Percentiles rank a stretch among this genome's conserved stretches.
phyloP scores from a whole-genome alignment of 192 early-diverging fungal species.

The Umbelopsis sp. region DNA sequence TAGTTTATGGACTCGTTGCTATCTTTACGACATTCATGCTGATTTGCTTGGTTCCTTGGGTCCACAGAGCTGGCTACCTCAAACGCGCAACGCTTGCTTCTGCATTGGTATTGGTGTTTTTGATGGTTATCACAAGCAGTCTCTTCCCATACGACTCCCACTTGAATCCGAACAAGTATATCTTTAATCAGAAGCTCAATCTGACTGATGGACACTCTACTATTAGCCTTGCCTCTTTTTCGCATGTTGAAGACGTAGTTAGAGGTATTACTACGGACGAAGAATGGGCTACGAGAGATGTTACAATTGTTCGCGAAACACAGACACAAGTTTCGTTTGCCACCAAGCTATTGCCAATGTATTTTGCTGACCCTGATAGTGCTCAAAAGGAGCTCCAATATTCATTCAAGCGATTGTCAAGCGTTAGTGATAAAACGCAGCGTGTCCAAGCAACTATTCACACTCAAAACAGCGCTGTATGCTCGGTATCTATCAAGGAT shows the following conservation, averaged over 20 bases:
- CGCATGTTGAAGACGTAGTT: constrained; percentile 30
- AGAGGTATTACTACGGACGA: constrained; percentile 21
- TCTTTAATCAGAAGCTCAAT: constrained; percentile 49
- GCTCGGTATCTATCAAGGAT: constrained; percentile 6
- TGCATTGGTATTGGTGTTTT: constrained; percentile 31
- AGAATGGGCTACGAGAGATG: constrained; percentile 3
- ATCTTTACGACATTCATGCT: constrained; percentile 40
- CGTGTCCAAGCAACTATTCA: constrained; percentile 1
- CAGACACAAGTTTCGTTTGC: constrained; percentile 19
- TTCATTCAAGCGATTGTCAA: neutral
- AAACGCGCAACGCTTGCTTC: constrained; percentile 22
- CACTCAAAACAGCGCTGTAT: constrained; percentile 2
- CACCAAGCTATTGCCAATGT: constrained; percentile 4
- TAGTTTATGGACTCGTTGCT: constrained; percentile 47
- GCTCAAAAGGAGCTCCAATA: constrained; percentile 24
- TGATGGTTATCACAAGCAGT: constrained; percentile 35
- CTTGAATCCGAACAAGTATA: constrained; percentile 47
- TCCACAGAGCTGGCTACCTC: constrained; percentile 44
- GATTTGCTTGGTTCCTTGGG: constrained; percentile 49
- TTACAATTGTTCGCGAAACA: constrained; percentile 7
- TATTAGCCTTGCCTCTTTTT: constrained; percentile 43
- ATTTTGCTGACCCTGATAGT: constrained; percentile 4
- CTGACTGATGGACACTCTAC: constrained; percentile 30
- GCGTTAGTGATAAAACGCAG: neutral
- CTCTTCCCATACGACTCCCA: constrained; percentile 44